Base-by-base conservation (phyloP, 805 yeast species). In the Hanseniaspora lindneri region DNA sequence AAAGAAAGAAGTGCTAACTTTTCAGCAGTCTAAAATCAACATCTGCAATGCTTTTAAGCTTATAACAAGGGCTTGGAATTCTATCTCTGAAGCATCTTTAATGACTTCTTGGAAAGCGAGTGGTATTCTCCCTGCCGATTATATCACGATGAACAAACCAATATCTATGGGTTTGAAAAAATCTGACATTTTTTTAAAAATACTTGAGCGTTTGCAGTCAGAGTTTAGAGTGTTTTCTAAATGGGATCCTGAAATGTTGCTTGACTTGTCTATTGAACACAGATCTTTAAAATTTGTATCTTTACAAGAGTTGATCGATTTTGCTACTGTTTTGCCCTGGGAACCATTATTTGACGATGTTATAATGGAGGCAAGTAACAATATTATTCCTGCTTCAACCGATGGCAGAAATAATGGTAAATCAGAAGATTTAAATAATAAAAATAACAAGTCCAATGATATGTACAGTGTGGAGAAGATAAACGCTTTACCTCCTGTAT, bases 231-330 rank as follows among this genome's bases (percentile, higher is more conserved):
- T 75, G 14, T 70, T 65, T 13, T 68, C 74, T 44, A 71, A 76
- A 21, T 79, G 83, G 83, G 77, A 75, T 48, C 64, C 72, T 25
- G 73, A 73, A 42, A 73, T 74, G 52, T 59, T 79, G 33, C 54
- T 77, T 39, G 79, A 77, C 34, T 61, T 79, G 27, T 58, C 66
- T 30, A 60, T 67, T 11, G 75, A 71, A 54, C 66, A 64, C 39
- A 70, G 68, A 51, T 65, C 62, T 44, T 60, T 66, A 33, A 60
- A 68, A 37, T 79, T 77, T 54, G 66, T 73, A 10, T 76, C 82
- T 17, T 75, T 75, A 37, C 78, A 72, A 46, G 83, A 79, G 55
- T 69, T 78, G 39, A 75, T 78, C 2, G 75, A 76, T 23, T 73
- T 80, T 56, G 76, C 82, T 52, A 68, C 75, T 11, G 74, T 72